Evolutionary conservation across 2,329 filamentous ascomycete genomes (phyloP), one percentile per base, ranked within the genome.

Genomic region (Orbilia oligospora): DNA sequence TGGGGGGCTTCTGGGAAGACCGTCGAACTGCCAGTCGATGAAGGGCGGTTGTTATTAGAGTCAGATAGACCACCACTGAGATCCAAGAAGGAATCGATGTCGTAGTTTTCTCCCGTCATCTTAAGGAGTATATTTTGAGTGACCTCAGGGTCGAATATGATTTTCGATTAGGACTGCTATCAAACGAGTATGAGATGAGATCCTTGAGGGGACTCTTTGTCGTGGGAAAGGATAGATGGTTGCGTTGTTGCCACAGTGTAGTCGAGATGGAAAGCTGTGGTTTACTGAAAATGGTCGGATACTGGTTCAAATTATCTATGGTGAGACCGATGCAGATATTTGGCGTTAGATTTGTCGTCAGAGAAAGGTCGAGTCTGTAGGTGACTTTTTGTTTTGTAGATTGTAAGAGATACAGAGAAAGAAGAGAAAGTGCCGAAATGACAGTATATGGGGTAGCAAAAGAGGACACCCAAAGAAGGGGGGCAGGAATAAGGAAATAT

Each of bases 1-100:
- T 81, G 77, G 24, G 81, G 81, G 36, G 81, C 80, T 64, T 81
- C 77, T 76, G 77, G 71, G 76, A 81, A 80, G 30, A 77, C 73
- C 14, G 73, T 66, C 73, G 80, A 77, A 77, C 75, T 79, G 63
- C 69, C 80, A 20, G 67, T 77, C 24, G 73, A 77, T 16, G 73
- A 71, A 36, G 73, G 73, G 22, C 67, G 73, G 67, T 77, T 77
- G 14, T 65, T 70, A 48, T 77, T 77, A 41, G 79, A 79, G 66
- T 76, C 73, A 63, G 56, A 79, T 65, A 79, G 63, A 73, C 67
- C 58, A 58, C 69, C 79, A 66, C 71, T 73, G 61, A 76, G 66
- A 70, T 80, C 76, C 68, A 80, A 61, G 46, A 80, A 80, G 65
- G 73, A 77, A 71, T 81, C 80, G 61, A 81, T 76, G 46, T 81